phyloP scores from a whole-genome alignment of 73 alveolate genomes.

The Symbiodinium pilosum region DNA sequence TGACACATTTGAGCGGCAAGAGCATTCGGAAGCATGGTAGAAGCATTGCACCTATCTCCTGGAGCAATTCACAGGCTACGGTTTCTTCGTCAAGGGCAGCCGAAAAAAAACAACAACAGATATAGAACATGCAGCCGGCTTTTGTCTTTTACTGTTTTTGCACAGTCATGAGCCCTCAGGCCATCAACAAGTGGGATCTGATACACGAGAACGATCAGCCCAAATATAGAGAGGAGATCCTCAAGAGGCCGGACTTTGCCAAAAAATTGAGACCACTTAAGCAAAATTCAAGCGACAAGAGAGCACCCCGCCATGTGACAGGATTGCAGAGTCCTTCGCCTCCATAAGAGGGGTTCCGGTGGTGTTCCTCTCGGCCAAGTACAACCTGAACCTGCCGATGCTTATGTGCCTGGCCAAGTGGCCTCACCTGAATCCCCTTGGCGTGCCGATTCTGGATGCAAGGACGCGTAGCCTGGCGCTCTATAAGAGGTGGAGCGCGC shows the following conservation, averaged over 20 bases:
- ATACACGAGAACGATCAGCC: constrained; percentile 96
- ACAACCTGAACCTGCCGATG: constrained; percentile 55
- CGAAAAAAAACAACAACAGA: too few relatives aligned
- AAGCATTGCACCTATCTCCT: too few relatives aligned
- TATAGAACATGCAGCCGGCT: too few relatives aligned
- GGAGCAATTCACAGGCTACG: too few relatives aligned
- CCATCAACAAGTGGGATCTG: constrained; percentile 97
- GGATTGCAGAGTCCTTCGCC: constrained; percentile 42
- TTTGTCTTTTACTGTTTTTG: too few relatives aligned
- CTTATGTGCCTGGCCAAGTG: constrained; percentile 11
- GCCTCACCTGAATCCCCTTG: too few relatives aligned
- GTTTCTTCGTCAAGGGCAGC: too few relatives aligned
- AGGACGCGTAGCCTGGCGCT: constrained; percentile 87
- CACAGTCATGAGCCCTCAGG: too few relatives aligned
- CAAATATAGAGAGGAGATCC: constrained; percentile 96
- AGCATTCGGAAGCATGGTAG: too few relatives aligned
- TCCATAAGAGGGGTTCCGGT: constrained; percentile 48
- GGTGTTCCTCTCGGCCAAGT: constrained; percentile 85
- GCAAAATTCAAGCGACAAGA: too few relatives aligned
- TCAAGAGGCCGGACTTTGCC: constrained; percentile 14
- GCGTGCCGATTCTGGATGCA: not conserved
- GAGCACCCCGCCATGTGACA: not conserved
- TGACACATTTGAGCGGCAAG: too few relatives aligned
- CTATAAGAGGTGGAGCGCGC: constrained; percentile 88
- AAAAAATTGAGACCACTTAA: not conserved